phyloP scores from a whole-genome alignment of 1,284 basidiomycete genomes.

The Leccinum pachyderme region DNA sequence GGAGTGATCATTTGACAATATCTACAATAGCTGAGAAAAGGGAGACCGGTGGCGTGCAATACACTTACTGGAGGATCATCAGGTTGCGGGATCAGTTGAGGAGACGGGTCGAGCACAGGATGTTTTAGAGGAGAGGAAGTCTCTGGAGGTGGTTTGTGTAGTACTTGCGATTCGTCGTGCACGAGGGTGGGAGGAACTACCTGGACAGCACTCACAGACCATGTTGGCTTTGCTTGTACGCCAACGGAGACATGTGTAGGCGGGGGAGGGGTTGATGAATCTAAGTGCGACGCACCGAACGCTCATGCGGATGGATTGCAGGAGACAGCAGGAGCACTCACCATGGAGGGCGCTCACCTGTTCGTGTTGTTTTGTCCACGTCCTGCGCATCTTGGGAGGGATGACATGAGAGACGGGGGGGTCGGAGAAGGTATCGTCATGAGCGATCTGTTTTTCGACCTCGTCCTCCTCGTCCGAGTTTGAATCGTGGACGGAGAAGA shows the following conservation, averaged over 20 bases:
- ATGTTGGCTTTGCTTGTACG: conserved; percentile 34
- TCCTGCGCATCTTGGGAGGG: conserved; percentile 58
- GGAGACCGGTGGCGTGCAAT: conserved; percentile 1
- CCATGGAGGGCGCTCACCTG: conserved; percentile 37
- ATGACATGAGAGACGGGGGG: conserved; percentile 33
- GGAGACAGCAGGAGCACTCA: conserved; percentile 30
- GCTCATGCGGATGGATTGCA: conserved; percentile 19
- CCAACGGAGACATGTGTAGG: conserved; percentile 35
- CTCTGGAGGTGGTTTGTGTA: conserved; percentile 3
- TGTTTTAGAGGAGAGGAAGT: conserved; percentile 13
- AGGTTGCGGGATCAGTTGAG: conserved; percentile 12
- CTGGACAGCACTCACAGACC: conserved; percentile 39
- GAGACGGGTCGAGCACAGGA: conserved; percentile 14
- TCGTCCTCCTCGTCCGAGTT: conserved; percentile 39
- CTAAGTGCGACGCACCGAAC: conserved; percentile 29
- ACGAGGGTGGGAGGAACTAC: conserved; percentile 26
- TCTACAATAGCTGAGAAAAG: conserved; percentile 30
- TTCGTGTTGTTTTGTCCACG: conserved; percentile 48
- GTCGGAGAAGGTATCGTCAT: conserved; percentile 38
- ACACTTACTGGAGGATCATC: conserved; percentile 24
- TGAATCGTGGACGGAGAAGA: conserved; percentile 35
- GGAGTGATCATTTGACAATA: conserved; percentile 26
- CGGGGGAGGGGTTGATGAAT: conserved; percentile 20
- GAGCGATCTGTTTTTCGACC: conserved; percentile 36
- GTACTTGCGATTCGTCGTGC: conserved; percentile 11